Base-by-base conservation (phyloP, 2,329 filamentous ascomycete species). In the Aphanoascus verrucosus region DNA sequence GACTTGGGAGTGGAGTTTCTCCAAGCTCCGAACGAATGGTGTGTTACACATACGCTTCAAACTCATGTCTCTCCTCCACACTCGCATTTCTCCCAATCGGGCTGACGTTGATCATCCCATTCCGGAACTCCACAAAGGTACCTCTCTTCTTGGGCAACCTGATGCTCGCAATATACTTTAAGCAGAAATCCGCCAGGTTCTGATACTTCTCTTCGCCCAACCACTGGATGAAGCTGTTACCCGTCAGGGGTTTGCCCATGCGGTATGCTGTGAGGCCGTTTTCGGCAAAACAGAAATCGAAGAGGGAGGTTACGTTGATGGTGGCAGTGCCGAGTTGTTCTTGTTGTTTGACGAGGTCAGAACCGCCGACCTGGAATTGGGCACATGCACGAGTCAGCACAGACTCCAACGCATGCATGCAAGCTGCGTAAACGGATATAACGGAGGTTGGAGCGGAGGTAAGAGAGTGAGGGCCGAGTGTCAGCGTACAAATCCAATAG, bases 201-300 rank as follows among this genome's bases (percentile, higher is more conserved):
- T 83, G 81, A 69, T 83, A 83, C 75, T 79, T 79, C 42, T 82
- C 79, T 77, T 98, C 90, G 59, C 93, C 93, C 59, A 97, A 78
- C 84, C 84, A 94, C 63, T 81, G 71, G 75, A 97, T 95, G 80
- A 97, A 98, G 73, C 81, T 88, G 72, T 85, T 85, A 64, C 82
- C 83, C 1, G 84, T 77, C 55, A 97, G 81, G 53, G 80, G 77
- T 68, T 83, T 72, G 63, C 91, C 93, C 65, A 90, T 74, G 66
- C 89, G 88, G 78, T 80, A 94, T 42, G 91, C 93, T 1, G 86
- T 94, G 61, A 98, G 81, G 9, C 93, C 93, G 74, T 98, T 98
- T 76, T 98, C 93, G 55, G 89, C 77, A 75, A 98, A 98, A 80
- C 86, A 93, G 75, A 88, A 98, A 77, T 98, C 93, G 77, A 98